Evolutionary conservation across 306 rosid genomes (phyloP).

Genomic region (Cicer bijugum): DNA sequence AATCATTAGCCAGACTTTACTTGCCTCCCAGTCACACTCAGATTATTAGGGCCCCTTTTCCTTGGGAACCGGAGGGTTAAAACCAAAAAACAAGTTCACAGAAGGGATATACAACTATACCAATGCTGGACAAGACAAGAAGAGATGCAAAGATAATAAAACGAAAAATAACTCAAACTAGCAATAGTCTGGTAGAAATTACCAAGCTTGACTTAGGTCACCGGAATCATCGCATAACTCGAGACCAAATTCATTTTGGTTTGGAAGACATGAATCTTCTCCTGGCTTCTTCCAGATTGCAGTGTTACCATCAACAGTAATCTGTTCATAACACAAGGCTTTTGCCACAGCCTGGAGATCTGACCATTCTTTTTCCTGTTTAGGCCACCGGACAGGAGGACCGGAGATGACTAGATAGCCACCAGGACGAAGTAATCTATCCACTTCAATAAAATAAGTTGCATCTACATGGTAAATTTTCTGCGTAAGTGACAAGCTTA

Average conservation of each 20-base stretch:
- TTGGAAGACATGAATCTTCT: constrained; percentile 75
- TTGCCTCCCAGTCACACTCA: no score
- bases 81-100: no score
- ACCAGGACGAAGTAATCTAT: constrained; percentile 93
- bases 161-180: constrained; percentile 31
- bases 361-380: constrained; percentile 96
- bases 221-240: constrained; percentile 76
- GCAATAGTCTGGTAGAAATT: constrained; percentile 39
- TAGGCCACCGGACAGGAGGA: constrained; percentile 95
- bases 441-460: constrained; percentile 91
- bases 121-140: constrained; percentile 7
- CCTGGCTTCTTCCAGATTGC: constrained; percentile 91
- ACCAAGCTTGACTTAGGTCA: constrained; percentile 84
- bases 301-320: constrained; percentile 85
- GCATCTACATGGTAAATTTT: constrained; percentile 69
- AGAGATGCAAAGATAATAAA: constrained; percentile 29
- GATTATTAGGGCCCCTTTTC: no score
- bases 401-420: constrained; percentile 92
- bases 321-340: constrained; percentile 85
- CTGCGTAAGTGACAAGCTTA: constrained; percentile 37
- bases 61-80: no score
- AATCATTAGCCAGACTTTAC: no score
- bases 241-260: constrained; percentile 82
- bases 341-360: constrained; percentile 93
- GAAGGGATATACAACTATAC: constrained; percentile 17